These are phyloP conservation scores for Russula foetens DNA, from an alignment of 768 basidiomycete species.

Conservation along the genomic window DNA sequence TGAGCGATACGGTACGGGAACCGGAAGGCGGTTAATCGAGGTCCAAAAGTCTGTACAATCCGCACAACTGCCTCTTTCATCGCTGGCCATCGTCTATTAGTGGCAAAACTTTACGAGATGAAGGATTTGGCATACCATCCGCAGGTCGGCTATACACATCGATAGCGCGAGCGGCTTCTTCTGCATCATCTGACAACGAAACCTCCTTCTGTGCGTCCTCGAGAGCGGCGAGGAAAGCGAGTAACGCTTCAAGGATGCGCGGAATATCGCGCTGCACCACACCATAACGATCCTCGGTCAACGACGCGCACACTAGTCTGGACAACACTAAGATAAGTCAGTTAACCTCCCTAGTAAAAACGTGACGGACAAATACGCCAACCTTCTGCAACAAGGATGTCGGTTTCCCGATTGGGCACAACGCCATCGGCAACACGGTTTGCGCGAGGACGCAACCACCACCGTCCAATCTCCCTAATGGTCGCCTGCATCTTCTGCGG, in stretches of 20 bases:
- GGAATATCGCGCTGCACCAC: conserved; percentile 82
- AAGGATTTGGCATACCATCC: conserved; percentile 43
- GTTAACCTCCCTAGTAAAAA: not conserved
- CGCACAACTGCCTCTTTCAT: conserved; percentile 58
- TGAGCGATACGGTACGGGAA: conserved; percentile 61
- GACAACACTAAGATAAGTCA: conserved; percentile 46
- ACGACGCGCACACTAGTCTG: conserved; percentile 58
- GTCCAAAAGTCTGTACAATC: conserved; percentile 66
- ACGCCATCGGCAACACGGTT: conserved; percentile 45
- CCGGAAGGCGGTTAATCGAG: conserved; percentile 66
- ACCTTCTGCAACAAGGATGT: conserved; percentile 59
- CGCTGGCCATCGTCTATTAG: conserved; percentile 31
- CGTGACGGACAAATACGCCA: not conserved
- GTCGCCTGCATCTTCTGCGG: conserved; percentile 29
- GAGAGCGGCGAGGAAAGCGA: conserved; percentile 55
- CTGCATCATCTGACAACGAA: conserved; percentile 32
- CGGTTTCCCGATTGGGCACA: conserved; percentile 54
- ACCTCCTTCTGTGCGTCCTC: conserved; percentile 59
- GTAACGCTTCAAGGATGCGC: conserved; percentile 67
- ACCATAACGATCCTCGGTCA: conserved; percentile 75
- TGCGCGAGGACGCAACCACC: conserved; percentile 53
- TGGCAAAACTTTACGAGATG: not conserved
- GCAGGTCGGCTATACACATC: conserved; percentile 45
- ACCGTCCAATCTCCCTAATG: conserved; percentile 28
- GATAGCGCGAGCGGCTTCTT: conserved; percentile 48